Evolutionary conservation across 345 rosid genomes (phyloP), one percentile per base, ranked within the genome.

Genomic region (Boechera stricta): DNA sequence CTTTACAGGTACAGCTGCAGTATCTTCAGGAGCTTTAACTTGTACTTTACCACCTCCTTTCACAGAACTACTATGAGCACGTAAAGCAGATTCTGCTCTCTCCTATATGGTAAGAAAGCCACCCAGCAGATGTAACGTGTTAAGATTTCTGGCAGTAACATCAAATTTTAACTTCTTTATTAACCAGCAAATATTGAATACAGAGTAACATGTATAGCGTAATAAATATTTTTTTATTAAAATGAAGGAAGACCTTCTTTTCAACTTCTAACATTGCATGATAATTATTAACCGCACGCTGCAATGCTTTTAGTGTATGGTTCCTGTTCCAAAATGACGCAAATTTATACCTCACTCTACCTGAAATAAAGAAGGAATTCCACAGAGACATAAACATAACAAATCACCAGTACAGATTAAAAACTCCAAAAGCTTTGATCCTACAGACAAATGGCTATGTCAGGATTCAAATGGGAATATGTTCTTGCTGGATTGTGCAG

Each of bases 281-380:
- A 77, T 88, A 88, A 69, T 88, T 85, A 77, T 88, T 92, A 47
- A 78, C 83, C 48, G 86, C 77, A 64, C 98, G 97, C 77, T 90
- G 94, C 80, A 94, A 84, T 73, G 88, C 89, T 85, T 92, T 88
- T 53, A 88, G 67, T 32, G 97, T 85, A 83, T 92, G 96, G 85
- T 95, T 92, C 88, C 98, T 90, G 88, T 95, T 95, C 99, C 99
- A 92, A 85, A 95, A 95, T 45, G 99, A 95, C 61, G 98, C 99
- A 86, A 95, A 95, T 82, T 92, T 95, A 87, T 95, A 95, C 84
- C 99, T 89, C 87, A 92, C 98, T 85, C 98, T 88, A 84, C 98
- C 99, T 95, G 99, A 65, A 85, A 83, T 57, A 78, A 73, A 76
- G 55, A 82, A 62, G 51, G 65, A 62, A 66, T 63, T 33, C 62